Evolutionary conservation across 1,139 yeast species (phyloP), one percentile per base, ranked within the genome.

Genomic region (Geotrichum aggregatum): DNA sequence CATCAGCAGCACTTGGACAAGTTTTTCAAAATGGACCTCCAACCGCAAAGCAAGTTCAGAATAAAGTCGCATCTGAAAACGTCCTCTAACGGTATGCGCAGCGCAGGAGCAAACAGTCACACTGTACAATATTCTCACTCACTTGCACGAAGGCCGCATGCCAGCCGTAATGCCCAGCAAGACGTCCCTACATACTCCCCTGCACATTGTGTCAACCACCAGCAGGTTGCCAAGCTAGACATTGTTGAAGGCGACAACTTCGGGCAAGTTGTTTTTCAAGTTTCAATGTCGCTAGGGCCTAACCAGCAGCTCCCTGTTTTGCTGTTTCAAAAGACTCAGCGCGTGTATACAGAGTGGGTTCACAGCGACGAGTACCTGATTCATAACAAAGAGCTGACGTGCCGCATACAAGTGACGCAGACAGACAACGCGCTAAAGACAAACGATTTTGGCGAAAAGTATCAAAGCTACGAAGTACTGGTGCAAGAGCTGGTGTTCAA

Each of bases 331-430:
- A 45, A 48, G 21, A 42, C 54, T 14, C 63, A 59, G 46, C 50
- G 62, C 16, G 55, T 60, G 31, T 58, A 58, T 49, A 49, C 57
- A 6, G 50, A 50, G 24, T 60, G 63, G 63, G 48, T 55, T 36
- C 43, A 42, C 7, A 60, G 54, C 21, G 57, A 54, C 30, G 61
- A 56, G 36, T 59, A 54, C 43, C 16, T 57, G 30, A 54, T 61
- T 22, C 62, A 57, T 41, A 55, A 58, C 47, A 49, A 50, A 18
- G 57, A 58, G 24, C 48, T 59, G n/a, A 57, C 59, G 26, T 58
- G 55, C 39, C 50, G 56, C 38, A 22, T 61, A 8, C 56, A 55
- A 26, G 61, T 59, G 19, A 46, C 52, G 21, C 47, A 52, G 22
- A 34, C 33, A 40, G 41, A 54, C 5, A 36, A 39, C 19, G 52